These are phyloP conservation scores for Mangifera indica DNA, from an alignment of 345 rosid genomes.

Conservation along the genomic window DNA sequence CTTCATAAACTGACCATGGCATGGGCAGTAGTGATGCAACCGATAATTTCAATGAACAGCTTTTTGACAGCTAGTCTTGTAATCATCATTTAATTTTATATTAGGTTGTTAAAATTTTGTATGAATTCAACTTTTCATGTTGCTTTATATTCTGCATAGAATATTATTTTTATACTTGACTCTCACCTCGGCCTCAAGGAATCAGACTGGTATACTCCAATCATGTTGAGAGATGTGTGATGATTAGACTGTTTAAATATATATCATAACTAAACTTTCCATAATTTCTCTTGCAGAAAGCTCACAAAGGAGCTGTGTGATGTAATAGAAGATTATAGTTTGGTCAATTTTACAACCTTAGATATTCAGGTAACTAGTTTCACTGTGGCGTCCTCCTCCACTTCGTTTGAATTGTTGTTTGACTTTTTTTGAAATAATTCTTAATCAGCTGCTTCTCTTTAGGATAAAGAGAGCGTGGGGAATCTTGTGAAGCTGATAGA, in stretches of 20 bases:
- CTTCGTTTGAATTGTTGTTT: not conserved
- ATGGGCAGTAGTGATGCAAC: not conserved
- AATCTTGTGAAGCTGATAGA: conserved; percentile 78
- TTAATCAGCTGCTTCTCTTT: conserved; percentile 18
- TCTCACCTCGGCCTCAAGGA: not conserved
- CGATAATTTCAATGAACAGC: not conserved
- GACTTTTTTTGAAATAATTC: conserved; percentile 9
- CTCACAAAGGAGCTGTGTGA: conserved; percentile 73
- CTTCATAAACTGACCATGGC: not conserved
- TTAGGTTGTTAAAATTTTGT: not conserved
- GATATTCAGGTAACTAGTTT: conserved; percentile 70
- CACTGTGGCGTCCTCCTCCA: not conserved
- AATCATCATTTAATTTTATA: not conserved
- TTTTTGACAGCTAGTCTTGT: not conserved
- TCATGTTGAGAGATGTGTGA: not conserved
- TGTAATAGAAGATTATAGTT: conserved; percentile 64
- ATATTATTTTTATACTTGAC: not conserved
- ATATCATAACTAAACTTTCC: not conserved
- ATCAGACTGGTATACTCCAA: not conserved
- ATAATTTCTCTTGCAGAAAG: conserved; percentile 53
- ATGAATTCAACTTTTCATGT: not conserved
- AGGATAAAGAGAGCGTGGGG: conserved; percentile 92
- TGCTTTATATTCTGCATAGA: too few relatives aligned
- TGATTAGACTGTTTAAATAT: not conserved
- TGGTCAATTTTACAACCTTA: conserved; percentile 71